Base-by-base conservation (phyloP, 176 grass and related monocot genomes). In the Pontederia crassipes region DNA sequence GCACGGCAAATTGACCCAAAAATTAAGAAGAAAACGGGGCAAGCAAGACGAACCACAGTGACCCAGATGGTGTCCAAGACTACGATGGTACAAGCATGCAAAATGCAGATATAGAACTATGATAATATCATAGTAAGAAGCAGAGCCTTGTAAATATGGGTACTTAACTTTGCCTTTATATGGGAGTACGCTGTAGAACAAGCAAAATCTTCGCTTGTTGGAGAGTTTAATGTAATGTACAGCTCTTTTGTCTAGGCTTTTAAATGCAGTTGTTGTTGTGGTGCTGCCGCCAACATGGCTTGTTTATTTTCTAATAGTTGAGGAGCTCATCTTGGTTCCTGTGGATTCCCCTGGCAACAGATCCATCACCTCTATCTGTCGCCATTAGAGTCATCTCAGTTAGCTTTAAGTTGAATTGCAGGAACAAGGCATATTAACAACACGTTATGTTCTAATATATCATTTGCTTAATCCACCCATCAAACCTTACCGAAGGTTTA, bases 311-410 rank as follows among this genome's bases (percentile, higher is more conserved):
- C 93, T 72, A 58, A 98, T 71, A 48, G 79, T 65, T 15, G 84
- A 85, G 17, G 93, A 98, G 59, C 93, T 98, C 18, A 98, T 74
- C 62, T 98, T 98, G 54, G 73, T 73, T 4, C 87, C 84, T 16
- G 87, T 88, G 9, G 72, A 77, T 54, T 72, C 57, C 52, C 88
- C 87, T 52, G 81, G 78, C 58, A 98, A 56, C 46, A 98, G 45
- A 20, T 98, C 84, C 28, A 92, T 81, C 8, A 92, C 93, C 71
- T 88, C 74, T 64, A 92, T 74, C 93, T 98, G 60, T 27, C 57
- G 48, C 1, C 48, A 55, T 47, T 47, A 29, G 35, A 35, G 28
- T 48, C 48, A 52, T 62, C 3, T 49, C 45, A 24, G 48, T 17
- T 0, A 17, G 48, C 15, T 4, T 45, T 27, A 45, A 45, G 10